These are phyloP conservation scores for Malus orientalis DNA, from an alignment of 306 rosid species.

Conservation along the genomic window DNA sequence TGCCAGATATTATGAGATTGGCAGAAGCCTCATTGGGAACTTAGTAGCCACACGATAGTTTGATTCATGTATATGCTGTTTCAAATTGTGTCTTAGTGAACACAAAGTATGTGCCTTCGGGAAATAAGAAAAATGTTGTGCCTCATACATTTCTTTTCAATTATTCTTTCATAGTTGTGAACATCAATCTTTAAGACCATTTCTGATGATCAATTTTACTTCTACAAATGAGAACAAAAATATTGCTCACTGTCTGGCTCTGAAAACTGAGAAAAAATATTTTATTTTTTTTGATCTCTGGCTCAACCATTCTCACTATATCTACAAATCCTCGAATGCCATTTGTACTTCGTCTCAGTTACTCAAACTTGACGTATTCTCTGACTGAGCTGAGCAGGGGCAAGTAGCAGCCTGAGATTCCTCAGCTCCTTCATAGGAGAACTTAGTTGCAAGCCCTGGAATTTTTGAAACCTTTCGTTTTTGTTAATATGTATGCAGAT, in stretches of 20 bases:
- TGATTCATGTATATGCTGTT: conserved; percentile 1
- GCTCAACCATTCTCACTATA: background rate
- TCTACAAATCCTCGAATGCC: background rate
- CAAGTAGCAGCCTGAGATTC: background rate
- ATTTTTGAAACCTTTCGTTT: background rate
- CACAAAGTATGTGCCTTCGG: background rate
- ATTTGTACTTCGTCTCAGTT: background rate
- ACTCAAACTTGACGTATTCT: background rate
- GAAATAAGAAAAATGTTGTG: background rate
- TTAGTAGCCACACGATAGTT: conserved; percentile 59
- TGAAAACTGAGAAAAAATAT: background rate
- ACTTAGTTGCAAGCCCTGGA: background rate
- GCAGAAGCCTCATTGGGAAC: conserved; percentile 87
- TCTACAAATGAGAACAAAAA: background rate
- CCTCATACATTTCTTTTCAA: background rate
- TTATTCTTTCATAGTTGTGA: background rate
- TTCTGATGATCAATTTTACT: background rate
- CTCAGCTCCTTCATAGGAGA: background rate
- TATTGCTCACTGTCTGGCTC: background rate
- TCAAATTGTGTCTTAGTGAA: background rate
- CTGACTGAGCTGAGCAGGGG: background rate
- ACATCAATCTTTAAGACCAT: background rate
- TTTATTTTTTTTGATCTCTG: background rate
- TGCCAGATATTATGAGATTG: conserved; percentile 66
- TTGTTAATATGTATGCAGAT: no score